Conservation (phyloP, 2,329 filamentous ascomycete species). For the Simplicillium sp. region DNA sequence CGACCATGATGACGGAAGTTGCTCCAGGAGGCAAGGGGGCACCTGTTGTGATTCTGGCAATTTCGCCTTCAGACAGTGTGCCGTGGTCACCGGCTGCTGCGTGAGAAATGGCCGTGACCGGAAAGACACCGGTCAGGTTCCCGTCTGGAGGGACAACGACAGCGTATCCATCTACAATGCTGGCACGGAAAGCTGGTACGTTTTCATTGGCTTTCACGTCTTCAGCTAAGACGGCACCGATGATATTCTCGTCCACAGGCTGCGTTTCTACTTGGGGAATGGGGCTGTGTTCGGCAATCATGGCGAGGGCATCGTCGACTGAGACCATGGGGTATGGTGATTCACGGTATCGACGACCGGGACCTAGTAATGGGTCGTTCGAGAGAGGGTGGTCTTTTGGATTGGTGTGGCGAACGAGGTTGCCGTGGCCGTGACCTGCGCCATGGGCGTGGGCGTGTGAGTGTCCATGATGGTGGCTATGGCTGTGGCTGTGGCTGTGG, state of each 20-base stretch:
- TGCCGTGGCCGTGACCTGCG: slow-evolving; percentile 53
- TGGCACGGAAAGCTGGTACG: slow-evolving; percentile 88
- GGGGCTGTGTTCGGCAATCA: slow-evolving; percentile 68
- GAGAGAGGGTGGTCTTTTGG: slow-evolving; percentile 47
- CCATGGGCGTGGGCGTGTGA: slow-evolving; percentile 44
- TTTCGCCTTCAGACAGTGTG: slow-evolving; percentile 59
- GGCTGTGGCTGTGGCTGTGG: slow-evolving; percentile 29
- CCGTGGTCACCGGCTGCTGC: slow-evolving; percentile 63
- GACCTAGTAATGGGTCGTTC: slow-evolving; percentile 51
- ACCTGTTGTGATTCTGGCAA: slow-evolving; percentile 89
- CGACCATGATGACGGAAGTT: slow-evolving; percentile 84
- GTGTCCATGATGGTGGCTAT: slow-evolving; percentile 31
- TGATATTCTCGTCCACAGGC: slow-evolving; percentile 54
- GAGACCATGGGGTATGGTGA: slow-evolving; percentile 91
- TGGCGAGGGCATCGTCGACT: slow-evolving; percentile 67
- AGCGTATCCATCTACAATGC: slow-evolving; percentile 95
- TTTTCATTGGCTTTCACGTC: slow-evolving; percentile 72
- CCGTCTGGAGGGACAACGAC: slow-evolving; percentile 57
- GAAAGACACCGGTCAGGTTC: slow-evolving; percentile 69
- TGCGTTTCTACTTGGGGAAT: slow-evolving; percentile 43
- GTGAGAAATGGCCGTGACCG: slow-evolving; percentile 79
- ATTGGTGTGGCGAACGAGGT: slow-evolving; percentile 64
- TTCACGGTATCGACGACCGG: slow-evolving; percentile 64
- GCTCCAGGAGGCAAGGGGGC: slow-evolving; percentile 83
- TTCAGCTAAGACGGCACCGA: slow-evolving; percentile 73